Evolutionary conservation across 441 rosid genomes (phyloP).

Genomic region (Arabidopsis lyrata): DNA sequence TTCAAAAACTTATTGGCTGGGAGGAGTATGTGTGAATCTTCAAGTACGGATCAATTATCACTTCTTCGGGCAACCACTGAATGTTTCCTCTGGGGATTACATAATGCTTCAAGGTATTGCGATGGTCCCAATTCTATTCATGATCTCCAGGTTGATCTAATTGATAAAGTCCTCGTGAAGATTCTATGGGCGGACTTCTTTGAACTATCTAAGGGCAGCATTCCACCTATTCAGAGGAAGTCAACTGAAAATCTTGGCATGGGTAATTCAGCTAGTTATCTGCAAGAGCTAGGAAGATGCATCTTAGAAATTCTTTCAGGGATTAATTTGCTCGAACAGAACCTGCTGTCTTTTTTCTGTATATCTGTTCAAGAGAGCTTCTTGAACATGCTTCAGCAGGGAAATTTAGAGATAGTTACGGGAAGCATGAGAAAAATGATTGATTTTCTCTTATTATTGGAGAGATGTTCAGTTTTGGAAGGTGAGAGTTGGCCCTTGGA

Average conservation of each 20-base stretch:
- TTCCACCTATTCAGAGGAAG: constrained; percentile 47
- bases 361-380: constrained; percentile 65
- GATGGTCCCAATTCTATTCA: constrained; percentile 55
- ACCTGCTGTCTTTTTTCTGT: constrained; percentile 66
- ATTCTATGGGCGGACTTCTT: constrained; percentile 82
- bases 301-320: constrained; percentile 81
- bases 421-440: constrained; percentile 57
- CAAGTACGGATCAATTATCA: constrained; percentile 57
- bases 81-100: constrained; percentile 88
- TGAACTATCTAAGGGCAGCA: constrained; percentile 44
- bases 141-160: constrained; percentile 60
- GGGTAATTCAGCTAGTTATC: constrained; percentile 53
- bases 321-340: constrained; percentile 54
- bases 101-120: constrained; percentile 75
- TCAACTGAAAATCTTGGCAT: constrained; percentile 46
- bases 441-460: constrained; percentile 67
- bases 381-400: constrained; percentile 58
- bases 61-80: constrained; percentile 78
- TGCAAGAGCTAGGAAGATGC: constrained; percentile 83
- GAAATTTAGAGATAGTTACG: constrained; percentile 47
- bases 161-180: constrained; percentile 72
- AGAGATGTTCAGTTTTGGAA: constrained; percentile 53
- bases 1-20: constrained; percentile 86
- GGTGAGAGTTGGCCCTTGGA: constrained; percentile 84
- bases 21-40: constrained; percentile 62